Percentiles rank a stretch among this genome's conserved stretches.
Evolutionary conservation across 2,329 filamentous ascomycete genomes (phyloP).

Genomic region (Sporothrix brasiliensis): DNA sequence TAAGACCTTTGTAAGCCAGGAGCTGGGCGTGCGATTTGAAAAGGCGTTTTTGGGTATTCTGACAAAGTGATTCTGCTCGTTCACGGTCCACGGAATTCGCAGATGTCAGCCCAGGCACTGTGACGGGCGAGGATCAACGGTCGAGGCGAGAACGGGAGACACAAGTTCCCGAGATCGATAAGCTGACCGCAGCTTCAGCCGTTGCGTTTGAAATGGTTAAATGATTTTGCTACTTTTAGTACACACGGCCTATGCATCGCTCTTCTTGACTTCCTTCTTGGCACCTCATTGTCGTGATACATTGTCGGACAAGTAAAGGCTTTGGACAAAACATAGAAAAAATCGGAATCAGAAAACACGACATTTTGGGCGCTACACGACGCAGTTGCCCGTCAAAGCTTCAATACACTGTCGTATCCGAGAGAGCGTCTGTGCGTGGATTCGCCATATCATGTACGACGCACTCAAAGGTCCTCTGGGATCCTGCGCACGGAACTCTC

Average conservation of each 20-base stretch:
- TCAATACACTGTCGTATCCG: not conserved
- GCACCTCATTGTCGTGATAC: not conserved
- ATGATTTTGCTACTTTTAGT: not conserved
- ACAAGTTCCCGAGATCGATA: constrained; percentile 16
- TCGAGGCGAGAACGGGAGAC: not conserved
- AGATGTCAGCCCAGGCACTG: constrained; percentile 3
- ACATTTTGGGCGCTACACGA: not conserved
- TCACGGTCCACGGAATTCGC: not conserved
- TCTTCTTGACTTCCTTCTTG: not conserved
- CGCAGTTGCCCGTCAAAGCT: too few relatives aligned
- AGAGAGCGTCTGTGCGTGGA: not conserved
- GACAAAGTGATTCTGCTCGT: not conserved
- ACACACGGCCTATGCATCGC: too few relatives aligned
- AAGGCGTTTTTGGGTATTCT: too few relatives aligned
- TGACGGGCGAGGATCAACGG: constrained; percentile 13
- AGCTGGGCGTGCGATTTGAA: not conserved
- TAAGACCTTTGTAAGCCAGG: constrained; percentile 25
- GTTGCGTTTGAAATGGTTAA: not conserved
- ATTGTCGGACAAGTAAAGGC: not conserved
- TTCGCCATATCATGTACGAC: not conserved
- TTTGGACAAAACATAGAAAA: not conserved
- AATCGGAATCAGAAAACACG: not conserved
- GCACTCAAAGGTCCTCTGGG: not conserved
- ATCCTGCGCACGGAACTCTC: constrained; percentile 16
- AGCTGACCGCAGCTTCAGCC: constrained; percentile 14